Conservation (phyloP, 2,329 filamentous ascomycete genomes). For the Allantophomopsis cytisporea region DNA sequence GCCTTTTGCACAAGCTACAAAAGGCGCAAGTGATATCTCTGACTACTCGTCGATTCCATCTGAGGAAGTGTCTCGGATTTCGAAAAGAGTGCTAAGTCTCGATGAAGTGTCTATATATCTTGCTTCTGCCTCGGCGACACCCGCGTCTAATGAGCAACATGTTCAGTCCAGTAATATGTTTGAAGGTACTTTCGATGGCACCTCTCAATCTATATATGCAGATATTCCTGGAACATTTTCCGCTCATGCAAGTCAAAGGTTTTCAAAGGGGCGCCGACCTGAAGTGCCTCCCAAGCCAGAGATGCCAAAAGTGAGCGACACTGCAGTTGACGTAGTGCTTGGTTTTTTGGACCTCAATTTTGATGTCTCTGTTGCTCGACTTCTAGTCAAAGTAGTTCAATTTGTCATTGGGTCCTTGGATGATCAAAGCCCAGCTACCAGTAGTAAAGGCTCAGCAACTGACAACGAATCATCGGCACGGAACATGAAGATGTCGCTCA, state of each 20-base stretch:
- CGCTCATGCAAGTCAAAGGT: slow-evolving; percentile 11
- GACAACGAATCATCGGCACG: no score
- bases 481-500: slow-evolving; percentile 7
- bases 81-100: slow-evolving; percentile 20
- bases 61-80: slow-evolving; percentile 13
- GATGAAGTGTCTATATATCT: slow-evolving; percentile 21
- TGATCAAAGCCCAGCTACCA: no score
- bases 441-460: no score
- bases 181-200: slow-evolving; percentile 8
- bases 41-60: slow-evolving; percentile 11
- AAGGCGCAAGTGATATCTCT: no score
- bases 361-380: slow-evolving; percentile 18
- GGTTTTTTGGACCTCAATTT: slow-evolving; percentile 15
- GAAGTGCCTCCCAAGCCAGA: background rate
- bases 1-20: no score
- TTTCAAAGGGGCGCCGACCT: background rate
- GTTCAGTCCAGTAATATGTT: slow-evolving; percentile 5
- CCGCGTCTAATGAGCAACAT: slow-evolving; percentile 2
- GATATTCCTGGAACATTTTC: slow-evolving; percentile 51
- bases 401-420: slow-evolving; percentile 11
- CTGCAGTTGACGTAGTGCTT: slow-evolving; percentile 14
- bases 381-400: slow-evolving; percentile 15
- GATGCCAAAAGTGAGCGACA: slow-evolving; percentile 3
- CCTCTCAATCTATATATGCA: slow-evolving; percentile 23
- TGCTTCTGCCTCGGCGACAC: slow-evolving; percentile 6